A percentile compares a stretch with the other conserved stretches of the same genome.
Evolutionary conservation across 495 filamentous ascomycete genomes (phyloP).

Genomic region (Pseudomonodictys pantanalensis): DNA sequence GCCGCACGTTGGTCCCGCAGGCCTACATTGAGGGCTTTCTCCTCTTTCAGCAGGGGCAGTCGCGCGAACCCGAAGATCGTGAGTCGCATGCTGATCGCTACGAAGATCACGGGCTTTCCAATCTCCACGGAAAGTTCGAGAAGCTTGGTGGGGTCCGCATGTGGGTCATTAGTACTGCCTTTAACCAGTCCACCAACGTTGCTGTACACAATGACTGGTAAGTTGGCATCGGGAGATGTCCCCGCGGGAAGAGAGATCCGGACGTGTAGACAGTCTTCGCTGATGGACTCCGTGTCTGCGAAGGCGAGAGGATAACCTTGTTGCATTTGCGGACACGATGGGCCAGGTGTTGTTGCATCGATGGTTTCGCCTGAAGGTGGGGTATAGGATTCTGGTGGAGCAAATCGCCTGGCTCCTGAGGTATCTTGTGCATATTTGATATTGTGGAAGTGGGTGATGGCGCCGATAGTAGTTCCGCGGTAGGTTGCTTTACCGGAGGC

Average conservation of each 20-base stretch:
- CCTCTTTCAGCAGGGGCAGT: background rate
- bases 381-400: conserved; percentile 7
- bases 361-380: background rate
- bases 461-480: conserved; percentile 1
- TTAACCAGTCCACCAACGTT: conserved; percentile 15
- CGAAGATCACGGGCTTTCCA: conserved; percentile 38
- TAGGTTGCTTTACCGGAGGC: background rate
- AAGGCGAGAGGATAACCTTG: conserved; percentile 12
- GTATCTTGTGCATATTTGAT: conserved; percentile 16
- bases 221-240: background rate
- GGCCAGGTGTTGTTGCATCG: conserved; percentile 5
- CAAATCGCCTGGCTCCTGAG: conserved; percentile 10
- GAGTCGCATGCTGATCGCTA: conserved; percentile 37
- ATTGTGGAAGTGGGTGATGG: conserved; percentile 13
- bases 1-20: conserved; percentile 36
- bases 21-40: conserved; percentile 36
- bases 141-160: conserved; percentile 5
- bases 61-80: conserved; percentile 35
- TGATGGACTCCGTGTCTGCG: background rate
- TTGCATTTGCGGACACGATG: conserved; percentile 9
- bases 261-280: conserved; percentile 20
- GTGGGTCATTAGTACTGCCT: conserved; percentile 8
- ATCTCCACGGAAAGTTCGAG: background rate
- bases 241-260: conserved; percentile 4
- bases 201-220: conserved; percentile 8